A percentile compares a stretch with the other conserved stretches of the same genome.
Conservation (phyloP, 441 rosid genomes). For the Corymbia calophylla region DNA sequence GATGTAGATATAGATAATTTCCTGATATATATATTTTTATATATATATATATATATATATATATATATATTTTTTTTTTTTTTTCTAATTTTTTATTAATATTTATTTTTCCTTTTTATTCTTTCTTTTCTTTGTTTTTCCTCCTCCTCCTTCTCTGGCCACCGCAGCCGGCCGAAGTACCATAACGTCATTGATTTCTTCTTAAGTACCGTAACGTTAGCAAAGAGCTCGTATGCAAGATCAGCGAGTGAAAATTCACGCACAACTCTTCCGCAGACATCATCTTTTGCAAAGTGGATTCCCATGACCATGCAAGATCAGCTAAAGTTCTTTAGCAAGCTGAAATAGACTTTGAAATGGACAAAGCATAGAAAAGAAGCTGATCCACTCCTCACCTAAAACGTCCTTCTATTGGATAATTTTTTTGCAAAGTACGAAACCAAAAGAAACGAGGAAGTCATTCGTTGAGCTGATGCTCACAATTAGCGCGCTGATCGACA, state of each 20-base stretch:
- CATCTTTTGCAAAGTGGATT: neutral
- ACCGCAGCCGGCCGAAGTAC: too few relatives aligned
- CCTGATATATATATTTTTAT: too few relatives aligned
- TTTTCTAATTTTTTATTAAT: too few relatives aligned
- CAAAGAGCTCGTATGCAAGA: neutral
- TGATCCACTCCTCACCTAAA: neutral
- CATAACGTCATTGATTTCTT: neutral
- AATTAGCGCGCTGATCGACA: neutral
- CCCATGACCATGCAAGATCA: neutral
- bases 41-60: too few relatives aligned
- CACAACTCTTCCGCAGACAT: neutral
- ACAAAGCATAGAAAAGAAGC: neutral
- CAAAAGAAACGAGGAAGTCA: neutral
- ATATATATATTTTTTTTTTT: too few relatives aligned
- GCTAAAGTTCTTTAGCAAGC: neutral
- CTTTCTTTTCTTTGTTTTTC: too few relatives aligned
- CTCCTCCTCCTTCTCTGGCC: too few relatives aligned
- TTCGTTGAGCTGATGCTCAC: neutral
- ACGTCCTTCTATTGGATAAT: neutral
- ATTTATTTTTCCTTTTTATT: too few relatives aligned
- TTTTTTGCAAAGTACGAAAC: neutral
- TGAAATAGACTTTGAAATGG: neutral
- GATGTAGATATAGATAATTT: too few relatives aligned
- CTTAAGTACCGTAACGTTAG: neutral
- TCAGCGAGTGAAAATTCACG: too few relatives aligned